These are phyloP conservation scores for Flaveria ramosissima DNA, from an alignment of 129 eudicot genomes.

Conservation along the genomic window DNA sequence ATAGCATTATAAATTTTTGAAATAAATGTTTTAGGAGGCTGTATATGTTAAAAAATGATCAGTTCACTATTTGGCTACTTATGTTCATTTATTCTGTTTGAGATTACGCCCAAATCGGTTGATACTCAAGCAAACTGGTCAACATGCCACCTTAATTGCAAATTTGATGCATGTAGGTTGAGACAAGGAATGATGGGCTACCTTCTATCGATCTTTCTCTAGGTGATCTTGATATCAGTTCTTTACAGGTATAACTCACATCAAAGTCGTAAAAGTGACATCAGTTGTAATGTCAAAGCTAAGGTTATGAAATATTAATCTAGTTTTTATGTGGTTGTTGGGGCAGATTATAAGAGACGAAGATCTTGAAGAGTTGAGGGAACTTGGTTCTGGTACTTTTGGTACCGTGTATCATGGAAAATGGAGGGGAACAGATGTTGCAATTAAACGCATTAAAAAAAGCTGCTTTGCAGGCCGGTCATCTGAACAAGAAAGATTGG, in stretches of 20 bases:
- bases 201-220: slow-evolving; percentile 68
- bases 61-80: background rate
- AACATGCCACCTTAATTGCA: background rate
- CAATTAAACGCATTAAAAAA: slow-evolving; percentile 25
- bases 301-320: slow-evolving; percentile 19
- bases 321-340: slow-evolving; percentile 12
- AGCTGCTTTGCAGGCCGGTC: slow-evolving; percentile 16
- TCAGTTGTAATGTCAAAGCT: background rate
- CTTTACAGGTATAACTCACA: slow-evolving; percentile 66
- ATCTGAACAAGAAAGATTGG: slow-evolving; percentile 22
- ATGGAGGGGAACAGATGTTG: slow-evolving; percentile 27
- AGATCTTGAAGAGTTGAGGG: slow-evolving; percentile 26
- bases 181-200: slow-evolving; percentile 48
- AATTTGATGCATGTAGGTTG: slow-evolving; percentile 49
- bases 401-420: slow-evolving; percentile 29
- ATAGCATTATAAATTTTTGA: background rate
- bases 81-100: background rate
- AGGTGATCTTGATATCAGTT: slow-evolving; percentile 66
- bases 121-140: background rate
- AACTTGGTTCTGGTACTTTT: slow-evolving; percentile 20
- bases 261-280: background rate
- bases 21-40: background rate
- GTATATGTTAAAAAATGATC: background rate
- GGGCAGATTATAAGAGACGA: slow-evolving; percentile 4
- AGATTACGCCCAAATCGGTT: background rate